These are phyloP conservation scores for Colletotrichum sp. DNA, from an alignment of 2,329 filamentous ascomycete genomes.

Conservation along the genomic window DNA sequence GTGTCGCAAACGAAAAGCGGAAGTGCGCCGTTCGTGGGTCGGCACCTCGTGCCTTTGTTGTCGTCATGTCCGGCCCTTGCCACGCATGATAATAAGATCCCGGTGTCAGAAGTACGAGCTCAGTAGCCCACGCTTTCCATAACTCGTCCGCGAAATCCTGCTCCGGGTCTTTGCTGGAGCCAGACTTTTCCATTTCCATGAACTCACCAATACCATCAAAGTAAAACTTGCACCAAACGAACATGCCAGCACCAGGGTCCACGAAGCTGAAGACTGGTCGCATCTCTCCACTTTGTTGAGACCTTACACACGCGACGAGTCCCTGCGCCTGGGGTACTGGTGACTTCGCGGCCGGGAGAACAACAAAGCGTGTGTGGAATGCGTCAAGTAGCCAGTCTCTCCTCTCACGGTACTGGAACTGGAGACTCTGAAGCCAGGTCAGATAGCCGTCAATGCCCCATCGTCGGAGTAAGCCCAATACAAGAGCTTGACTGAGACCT, in stretches of 20 bases:
- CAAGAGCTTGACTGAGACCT: conserved; percentile 63
- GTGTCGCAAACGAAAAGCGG: conserved; percentile 30
- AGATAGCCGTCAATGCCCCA: conserved; percentile 80
- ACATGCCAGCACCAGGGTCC: conserved; percentile 34
- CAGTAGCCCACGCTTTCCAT: conserved; percentile 22
- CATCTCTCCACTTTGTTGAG: not conserved
- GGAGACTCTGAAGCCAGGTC: conserved; percentile 74
- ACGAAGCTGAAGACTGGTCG: conserved; percentile 33
- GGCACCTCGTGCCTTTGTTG: conserved; percentile 26
- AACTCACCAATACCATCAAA: conserved; percentile 23
- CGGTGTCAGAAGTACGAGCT: conserved; percentile 31
- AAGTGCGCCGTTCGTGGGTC: conserved; percentile 28
- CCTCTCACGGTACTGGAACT: conserved; percentile 70
- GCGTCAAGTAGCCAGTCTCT: conserved; percentile 68
- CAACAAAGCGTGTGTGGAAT: conserved; percentile 32
- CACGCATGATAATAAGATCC: conserved; percentile 36
- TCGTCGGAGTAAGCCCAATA: conserved; percentile 48
- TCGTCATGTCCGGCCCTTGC: conserved; percentile 29
- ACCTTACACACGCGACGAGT: not conserved
- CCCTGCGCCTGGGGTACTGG: not conserved
- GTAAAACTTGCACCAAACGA: conserved; percentile 35
- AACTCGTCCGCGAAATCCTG: not conserved
- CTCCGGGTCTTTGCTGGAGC: not conserved
- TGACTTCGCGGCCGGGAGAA: not conserved
- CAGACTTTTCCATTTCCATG: not conserved